Evolutionary conservation across 192 early-diverging fungal genomes (phyloP), one percentile per base, ranked within the genome.

Genomic region (Backusella sp.): DNA sequence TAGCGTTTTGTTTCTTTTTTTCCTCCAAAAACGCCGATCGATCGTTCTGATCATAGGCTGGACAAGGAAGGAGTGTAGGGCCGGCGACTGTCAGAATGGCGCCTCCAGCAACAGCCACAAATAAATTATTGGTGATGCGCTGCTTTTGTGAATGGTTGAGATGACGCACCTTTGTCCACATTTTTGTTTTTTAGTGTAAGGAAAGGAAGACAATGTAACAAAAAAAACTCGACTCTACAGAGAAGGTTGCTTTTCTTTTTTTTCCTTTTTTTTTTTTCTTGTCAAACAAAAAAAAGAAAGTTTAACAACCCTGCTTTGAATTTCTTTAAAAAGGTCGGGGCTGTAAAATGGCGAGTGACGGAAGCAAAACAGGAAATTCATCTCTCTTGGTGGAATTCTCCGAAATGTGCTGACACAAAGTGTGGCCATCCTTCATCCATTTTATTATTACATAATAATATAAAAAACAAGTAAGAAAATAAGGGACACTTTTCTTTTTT

Each of bases 31-130:
- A 66, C 11, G 79, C 75, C 1, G 76, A 37, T 36, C 49, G 73
- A 23, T 80, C 79, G 62, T 85, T 85, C 32, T 84, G 53, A 46
- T 88, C 84, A n/a, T 87, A 82, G 9, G 84, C 87, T 15, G 86
- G 84, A 76, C 87, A 88, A 0, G 87, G 86, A 15, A 87, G 85
- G 35, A 88, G 70, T 5, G 87, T 84, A 17, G 87, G 87, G 32
- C 81, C 44, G 30, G 87, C 87, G 0, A 88, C 87, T 3, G 87
- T 87, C 32, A 85, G 73, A 6, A 88, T 83, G 9, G 84, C 85
- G 39, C 87, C 87, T 11, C 81, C 76, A 9, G 87, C 87, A 68
- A 86, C 84, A 3, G 79, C 79, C 52, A 88, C 80, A 73, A 88
- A 88, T 0, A 88, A 71, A 11, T 85, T 82, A 23, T 80, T 80